Evolutionary conservation across 1,284 basidiomycete species (phyloP).

Genomic region (Neonothopanus nambi): DNA sequence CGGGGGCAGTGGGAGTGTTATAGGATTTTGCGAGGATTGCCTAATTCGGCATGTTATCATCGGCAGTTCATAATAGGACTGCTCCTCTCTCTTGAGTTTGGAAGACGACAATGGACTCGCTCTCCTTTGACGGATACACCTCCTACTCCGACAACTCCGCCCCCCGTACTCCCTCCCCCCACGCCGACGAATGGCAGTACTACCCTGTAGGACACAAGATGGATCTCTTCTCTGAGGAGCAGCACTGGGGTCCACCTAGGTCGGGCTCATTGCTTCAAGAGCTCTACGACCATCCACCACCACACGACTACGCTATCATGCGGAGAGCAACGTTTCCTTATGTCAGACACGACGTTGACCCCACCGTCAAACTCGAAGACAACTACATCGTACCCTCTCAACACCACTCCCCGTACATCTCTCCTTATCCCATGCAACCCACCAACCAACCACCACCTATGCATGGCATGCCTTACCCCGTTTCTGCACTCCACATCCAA

Average conservation of each 20-base stretch:
- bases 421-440: conserved; percentile 22
- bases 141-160: conserved; percentile 64
- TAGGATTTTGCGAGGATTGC: too few relatives aligned
- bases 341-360: conserved; percentile 61
- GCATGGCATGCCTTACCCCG: conserved; percentile 3
- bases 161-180: conserved; percentile 70
- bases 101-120: conserved; percentile 49
- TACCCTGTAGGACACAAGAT: conserved; percentile 36
- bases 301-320: conserved; percentile 38
- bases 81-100: too few relatives aligned
- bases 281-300: conserved; percentile 51
- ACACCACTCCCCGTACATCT: conserved; percentile 24
- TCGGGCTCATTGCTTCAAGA: conserved; percentile 63
- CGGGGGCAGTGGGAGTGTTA: too few relatives aligned
- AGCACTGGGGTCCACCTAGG: conserved; percentile 38
- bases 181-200: conserved; percentile 41
- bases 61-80: too few relatives aligned
- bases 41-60: too few relatives aligned
- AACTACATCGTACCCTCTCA: conserved; percentile 20
- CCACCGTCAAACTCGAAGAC: conserved; percentile 66
- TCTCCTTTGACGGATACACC: conserved; percentile 61
- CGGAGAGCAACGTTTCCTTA: conserved; percentile 74
- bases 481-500: conserved; percentile 63
- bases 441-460: conserved; percentile 45
- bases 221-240: conserved; percentile 15